Conservation (phyloP, 768 basidiomycete species). For the Omphalotus guepiniiformis region DNA sequence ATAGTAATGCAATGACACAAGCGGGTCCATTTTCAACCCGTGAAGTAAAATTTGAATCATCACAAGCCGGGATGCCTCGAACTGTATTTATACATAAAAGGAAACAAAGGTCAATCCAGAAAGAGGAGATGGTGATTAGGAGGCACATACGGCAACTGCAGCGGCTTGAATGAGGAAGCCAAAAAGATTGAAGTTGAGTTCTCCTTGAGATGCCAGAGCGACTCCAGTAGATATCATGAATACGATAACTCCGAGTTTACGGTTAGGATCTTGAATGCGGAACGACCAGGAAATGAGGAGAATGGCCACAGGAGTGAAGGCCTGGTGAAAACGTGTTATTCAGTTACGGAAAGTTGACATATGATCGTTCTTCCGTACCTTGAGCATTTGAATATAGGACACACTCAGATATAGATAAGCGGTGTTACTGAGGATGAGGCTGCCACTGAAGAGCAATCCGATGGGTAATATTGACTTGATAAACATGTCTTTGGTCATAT, state of each 20-base stretch:
- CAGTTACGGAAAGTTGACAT: not conserved
- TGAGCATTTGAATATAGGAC: slow-evolving; percentile 96
- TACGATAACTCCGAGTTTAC: slow-evolving; percentile 77
- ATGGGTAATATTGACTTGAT: slow-evolving; percentile 88
- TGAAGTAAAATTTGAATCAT: slow-evolving; percentile 95
- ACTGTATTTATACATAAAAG: slow-evolving; percentile 53
- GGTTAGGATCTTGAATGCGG: slow-evolving; percentile 84
- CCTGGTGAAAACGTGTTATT: slow-evolving; percentile 41
- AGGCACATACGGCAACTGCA: slow-evolving; percentile 69
- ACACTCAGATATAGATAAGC: slow-evolving; percentile 91
- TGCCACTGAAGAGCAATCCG: slow-evolving; percentile 89
- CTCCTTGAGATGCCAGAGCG: slow-evolving; percentile 85
- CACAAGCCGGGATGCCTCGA: slow-evolving; percentile 91
- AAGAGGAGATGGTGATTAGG: not conserved
- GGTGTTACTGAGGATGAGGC: slow-evolving; percentile 85
- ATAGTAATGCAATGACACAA: slow-evolving; percentile 94
- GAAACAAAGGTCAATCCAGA: not conserved
- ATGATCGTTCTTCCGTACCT: slow-evolving; percentile 39
- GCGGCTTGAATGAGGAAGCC: slow-evolving; percentile 88
- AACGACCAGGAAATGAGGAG: slow-evolving; percentile 91
- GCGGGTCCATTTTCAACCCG: slow-evolving; percentile 96
- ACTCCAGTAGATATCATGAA: slow-evolving; percentile 89
- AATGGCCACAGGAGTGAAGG: slow-evolving; percentile 87
- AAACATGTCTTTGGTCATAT: slow-evolving; percentile 77
- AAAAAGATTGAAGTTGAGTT: slow-evolving; percentile 76